Evolutionary conservation across 495 filamentous ascomycete genomes (phyloP).

Genomic region (Friedmanniomyces endolithicus): DNA sequence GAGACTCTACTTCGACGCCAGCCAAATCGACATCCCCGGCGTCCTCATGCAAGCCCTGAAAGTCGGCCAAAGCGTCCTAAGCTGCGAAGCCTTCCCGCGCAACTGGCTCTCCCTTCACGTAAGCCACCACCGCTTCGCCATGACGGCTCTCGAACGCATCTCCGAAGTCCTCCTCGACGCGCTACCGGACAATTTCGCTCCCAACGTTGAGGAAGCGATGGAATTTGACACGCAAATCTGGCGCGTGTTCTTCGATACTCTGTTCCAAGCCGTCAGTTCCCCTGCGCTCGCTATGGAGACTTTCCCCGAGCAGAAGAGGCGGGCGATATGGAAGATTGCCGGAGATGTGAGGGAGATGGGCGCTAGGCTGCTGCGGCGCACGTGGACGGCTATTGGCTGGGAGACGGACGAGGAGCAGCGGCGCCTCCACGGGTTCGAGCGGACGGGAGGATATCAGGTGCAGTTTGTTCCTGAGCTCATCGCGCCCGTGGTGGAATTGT

Average conservation of each 20-base stretch:
- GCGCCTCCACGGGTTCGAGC: conserved; percentile 60
- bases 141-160: conserved; percentile 77
- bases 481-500: conserved; percentile 82
- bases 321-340: conserved; percentile 97
- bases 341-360: conserved; percentile 91
- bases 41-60: conserved; percentile 64
- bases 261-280: conserved; percentile 81
- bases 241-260: conserved; percentile 80
- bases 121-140: conserved; percentile 83
- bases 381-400: conserved; percentile 97
- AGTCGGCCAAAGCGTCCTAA: conserved; percentile 77
- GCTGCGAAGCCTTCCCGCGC: conserved; percentile 79
- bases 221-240: conserved; percentile 86
- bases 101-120: conserved; percentile 89
- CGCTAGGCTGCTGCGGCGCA: conserved; percentile 66
- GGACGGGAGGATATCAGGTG: conserved; percentile 92
- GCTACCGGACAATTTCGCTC: conserved; percentile 64
- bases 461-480: conserved; percentile 93
- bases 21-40: conserved; percentile 60
- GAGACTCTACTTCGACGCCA: conserved; percentile 47
- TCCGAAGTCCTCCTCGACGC: conserved; percentile 61
- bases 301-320: conserved; percentile 89
- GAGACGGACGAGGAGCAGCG: conserved; percentile 69
- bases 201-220: conserved; percentile 83
- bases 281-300: conserved; percentile 84